Conservation (phyloP, 352 stramenopile species). For the Thraustochytrium sp. region DNA sequence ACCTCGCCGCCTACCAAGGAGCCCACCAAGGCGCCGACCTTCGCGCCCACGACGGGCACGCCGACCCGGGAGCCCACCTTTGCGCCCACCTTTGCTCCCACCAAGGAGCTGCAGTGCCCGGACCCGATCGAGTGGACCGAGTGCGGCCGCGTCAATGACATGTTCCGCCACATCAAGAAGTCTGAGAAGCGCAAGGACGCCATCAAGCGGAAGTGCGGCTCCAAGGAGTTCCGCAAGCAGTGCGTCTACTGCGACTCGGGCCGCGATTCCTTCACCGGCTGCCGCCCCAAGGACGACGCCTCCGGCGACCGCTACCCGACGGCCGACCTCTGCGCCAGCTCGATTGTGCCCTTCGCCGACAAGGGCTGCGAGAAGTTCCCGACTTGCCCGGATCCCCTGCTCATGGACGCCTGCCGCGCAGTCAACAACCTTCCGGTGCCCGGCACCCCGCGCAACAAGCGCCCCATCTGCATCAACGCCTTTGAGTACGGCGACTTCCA, state of each 20-base stretch:
- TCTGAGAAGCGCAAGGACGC: neutral
- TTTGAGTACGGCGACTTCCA: constrained; percentile 7
- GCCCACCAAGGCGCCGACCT: neutral
- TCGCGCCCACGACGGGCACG: neutral
- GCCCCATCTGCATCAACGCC: neutral
- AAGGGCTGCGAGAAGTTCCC: neutral
- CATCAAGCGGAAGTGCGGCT: neutral
- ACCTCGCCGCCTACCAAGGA: neutral
- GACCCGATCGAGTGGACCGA: neutral
- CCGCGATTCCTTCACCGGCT: neutral
- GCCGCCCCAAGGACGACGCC: neutral
- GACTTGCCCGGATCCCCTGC: neutral
- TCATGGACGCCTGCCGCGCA: constrained; percentile 5
- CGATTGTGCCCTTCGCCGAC: neutral
- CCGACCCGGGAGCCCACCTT: neutral
- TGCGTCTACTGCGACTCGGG: neutral
- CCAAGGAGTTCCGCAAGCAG: neutral
- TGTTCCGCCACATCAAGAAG: neutral
- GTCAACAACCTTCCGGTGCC: constrained; percentile 3
- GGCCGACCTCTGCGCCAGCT: neutral
- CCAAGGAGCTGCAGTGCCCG: neutral
- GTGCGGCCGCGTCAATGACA: constrained; percentile 6
- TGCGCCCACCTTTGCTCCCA: neutral
- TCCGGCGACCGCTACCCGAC: neutral
- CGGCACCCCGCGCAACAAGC: neutral